Conservation (phyloP, 345 rosid genomes). For the Heritiera littoralis region DNA sequence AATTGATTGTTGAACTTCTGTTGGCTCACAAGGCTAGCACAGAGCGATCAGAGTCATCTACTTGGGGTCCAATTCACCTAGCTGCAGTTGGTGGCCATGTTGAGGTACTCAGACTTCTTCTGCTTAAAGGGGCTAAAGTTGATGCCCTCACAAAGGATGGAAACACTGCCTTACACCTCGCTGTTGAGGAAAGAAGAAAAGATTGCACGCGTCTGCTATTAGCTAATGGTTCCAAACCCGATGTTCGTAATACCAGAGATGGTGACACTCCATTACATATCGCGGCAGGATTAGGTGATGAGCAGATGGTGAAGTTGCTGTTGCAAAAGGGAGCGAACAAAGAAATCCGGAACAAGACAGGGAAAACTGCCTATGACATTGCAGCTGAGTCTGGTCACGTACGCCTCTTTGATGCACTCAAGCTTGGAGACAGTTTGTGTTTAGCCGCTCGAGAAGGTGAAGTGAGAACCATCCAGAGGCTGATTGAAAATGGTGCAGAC, state of each 20-base stretch:
- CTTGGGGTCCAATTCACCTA: slow-evolving; percentile 54
- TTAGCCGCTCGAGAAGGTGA: slow-evolving; percentile 59
- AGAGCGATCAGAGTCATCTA: slow-evolving; percentile 44
- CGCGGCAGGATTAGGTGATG: slow-evolving; percentile 54
- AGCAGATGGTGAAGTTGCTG: slow-evolving; percentile 49
- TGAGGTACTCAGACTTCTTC: slow-evolving; percentile 52
- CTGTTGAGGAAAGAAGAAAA: slow-evolving; percentile 43
- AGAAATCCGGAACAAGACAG: slow-evolving; percentile 43
- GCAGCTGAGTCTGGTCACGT: slow-evolving; percentile 54
- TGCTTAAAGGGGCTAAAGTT: slow-evolving; percentile 49
- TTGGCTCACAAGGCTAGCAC: slow-evolving; percentile 50
- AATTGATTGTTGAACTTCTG: slow-evolving; percentile 56
- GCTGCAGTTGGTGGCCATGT: slow-evolving; percentile 48
- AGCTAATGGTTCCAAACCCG: slow-evolving; percentile 44
- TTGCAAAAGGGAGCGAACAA: slow-evolving; percentile 55
- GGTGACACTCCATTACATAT: slow-evolving; percentile 57
- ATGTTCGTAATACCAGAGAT: slow-evolving; percentile 32
- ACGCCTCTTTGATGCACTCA: slow-evolving; percentile 48
- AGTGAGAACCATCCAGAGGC: slow-evolving; percentile 31
- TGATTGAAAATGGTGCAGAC: slow-evolving; percentile 53
- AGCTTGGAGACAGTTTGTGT: slow-evolving; percentile 55
- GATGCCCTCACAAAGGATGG: slow-evolving; percentile 51
- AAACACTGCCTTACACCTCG: slow-evolving; percentile 52
- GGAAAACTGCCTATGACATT: slow-evolving; percentile 51
- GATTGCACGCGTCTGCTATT: slow-evolving; percentile 51